phyloP scores from a whole-genome alignment of 1,284 basidiomycete species.

The Austroboletus novae-zelandiae region DNA sequence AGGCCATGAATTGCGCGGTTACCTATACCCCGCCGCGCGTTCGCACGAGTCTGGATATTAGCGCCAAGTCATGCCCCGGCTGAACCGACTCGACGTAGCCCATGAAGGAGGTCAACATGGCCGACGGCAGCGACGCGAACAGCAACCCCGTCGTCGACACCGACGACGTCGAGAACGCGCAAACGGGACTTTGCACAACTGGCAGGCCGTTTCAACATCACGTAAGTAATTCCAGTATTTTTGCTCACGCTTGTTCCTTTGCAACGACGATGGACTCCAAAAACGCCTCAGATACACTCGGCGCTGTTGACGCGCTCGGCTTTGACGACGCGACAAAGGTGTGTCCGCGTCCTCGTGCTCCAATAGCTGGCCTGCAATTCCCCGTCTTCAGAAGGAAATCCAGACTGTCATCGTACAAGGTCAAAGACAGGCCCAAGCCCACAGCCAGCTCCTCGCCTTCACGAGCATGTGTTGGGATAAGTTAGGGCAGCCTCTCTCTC shows the following conservation, averaged over 20 bases:
- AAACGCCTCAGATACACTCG: constrained; percentile 25
- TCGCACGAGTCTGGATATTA: constrained; percentile 29
- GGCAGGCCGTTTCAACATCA: constrained; percentile 4
- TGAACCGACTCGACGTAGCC: background rate
- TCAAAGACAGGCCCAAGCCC: constrained; percentile 77
- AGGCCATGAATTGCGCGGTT: constrained; percentile 36
- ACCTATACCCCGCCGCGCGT: constrained; percentile 19
- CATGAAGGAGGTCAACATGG: constrained; percentile 1
- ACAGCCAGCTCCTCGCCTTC: constrained; percentile 67
- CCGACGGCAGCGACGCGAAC: constrained; percentile 8
- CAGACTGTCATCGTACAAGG: constrained; percentile 77
- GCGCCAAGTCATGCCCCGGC: constrained; percentile 8
- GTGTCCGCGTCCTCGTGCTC: constrained; percentile 20
- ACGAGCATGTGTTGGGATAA: constrained; percentile 89
- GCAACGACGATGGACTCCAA: constrained; percentile 24
- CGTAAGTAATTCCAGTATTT: constrained; percentile 21
- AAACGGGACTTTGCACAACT: constrained; percentile 6
- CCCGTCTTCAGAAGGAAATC: constrained; percentile 75
- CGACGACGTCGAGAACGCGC: constrained; percentile 10
- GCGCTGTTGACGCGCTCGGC: constrained; percentile 57
- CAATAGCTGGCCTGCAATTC: background rate
- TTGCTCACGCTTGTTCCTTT: constrained; percentile 27
- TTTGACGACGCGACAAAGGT: constrained; percentile 83
- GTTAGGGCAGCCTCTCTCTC: constrained; percentile 43
- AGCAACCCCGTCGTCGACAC: constrained; percentile 6